Evolutionary conservation across 148 eudicot genomes (phyloP).

Genomic region (Nepenthes gracilis): DNA sequence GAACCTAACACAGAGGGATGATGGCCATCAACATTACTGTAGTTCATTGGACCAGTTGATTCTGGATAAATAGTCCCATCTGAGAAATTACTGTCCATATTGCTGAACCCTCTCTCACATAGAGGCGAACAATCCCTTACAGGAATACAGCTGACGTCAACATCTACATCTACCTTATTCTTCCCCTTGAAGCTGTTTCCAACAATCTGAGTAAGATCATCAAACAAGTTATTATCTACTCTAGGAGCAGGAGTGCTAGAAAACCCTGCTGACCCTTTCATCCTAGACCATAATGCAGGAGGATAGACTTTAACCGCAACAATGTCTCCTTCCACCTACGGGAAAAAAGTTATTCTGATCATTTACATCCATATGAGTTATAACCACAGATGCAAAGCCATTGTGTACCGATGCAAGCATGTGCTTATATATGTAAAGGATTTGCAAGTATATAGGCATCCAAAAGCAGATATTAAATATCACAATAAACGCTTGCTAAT

Average conservation of each 20-base stretch:
- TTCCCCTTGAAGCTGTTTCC: constrained; percentile 36
- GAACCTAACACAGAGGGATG: constrained; percentile 14
- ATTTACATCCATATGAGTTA: too few species aligned
- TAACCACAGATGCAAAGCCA: not conserved
- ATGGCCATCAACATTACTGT: constrained; percentile 15
- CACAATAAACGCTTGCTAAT: too few species aligned
- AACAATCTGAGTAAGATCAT: constrained; percentile 15
- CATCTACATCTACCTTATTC: constrained; percentile 18
- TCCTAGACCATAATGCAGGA: constrained; percentile 57
- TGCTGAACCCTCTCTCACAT: constrained; percentile 10
- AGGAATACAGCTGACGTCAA: constrained; percentile 1
- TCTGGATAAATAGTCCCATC: constrained; percentile 15
- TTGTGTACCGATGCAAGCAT: not conserved
- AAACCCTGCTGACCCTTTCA: constrained; percentile 60
- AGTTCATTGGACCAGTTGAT: constrained; percentile 10
- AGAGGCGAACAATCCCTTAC: constrained; percentile 4
- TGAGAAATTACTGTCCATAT: constrained; percentile 8
- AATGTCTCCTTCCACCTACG: constrained; percentile 81
- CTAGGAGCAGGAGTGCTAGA: constrained; percentile 15
- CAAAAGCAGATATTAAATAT: too few species aligned
- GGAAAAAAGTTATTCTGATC: constrained; percentile 1
- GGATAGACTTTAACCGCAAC: constrained; percentile 73
- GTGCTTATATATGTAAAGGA: not conserved
- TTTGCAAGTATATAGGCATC: too few species aligned
- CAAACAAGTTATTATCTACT: constrained; percentile 15